Evolutionary conservation across 2,329 filamentous ascomycete genomes (phyloP).

Genomic region (Epichloe gansuensis): DNA sequence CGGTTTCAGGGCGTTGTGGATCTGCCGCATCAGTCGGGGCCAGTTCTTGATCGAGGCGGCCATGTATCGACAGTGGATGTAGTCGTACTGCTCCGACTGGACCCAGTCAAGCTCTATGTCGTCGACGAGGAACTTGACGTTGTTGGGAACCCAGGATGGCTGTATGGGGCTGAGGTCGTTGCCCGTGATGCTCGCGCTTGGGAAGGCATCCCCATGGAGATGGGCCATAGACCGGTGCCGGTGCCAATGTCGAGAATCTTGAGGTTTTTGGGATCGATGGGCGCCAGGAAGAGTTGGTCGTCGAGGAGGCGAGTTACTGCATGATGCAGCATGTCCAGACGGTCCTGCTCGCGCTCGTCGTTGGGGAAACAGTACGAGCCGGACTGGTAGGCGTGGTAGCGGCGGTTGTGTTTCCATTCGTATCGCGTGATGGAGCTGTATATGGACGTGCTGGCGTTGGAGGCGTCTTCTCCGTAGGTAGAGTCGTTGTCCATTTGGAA

Average conservation of each 20-base stretch:
- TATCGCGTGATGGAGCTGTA: slow-evolving; percentile 23
- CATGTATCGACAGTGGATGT: slow-evolving; percentile 24
- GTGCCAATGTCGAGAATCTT: slow-evolving; percentile 33
- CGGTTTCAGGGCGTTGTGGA: slow-evolving; percentile 26
- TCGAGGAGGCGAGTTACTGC: slow-evolving; percentile 20
- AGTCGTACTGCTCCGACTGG: slow-evolving; percentile 16
- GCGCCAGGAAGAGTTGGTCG: slow-evolving; percentile 24
- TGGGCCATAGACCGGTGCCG: slow-evolving; percentile 36
- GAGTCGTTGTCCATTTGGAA: slow-evolving; percentile 8
- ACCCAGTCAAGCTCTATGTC: slow-evolving; percentile 46
- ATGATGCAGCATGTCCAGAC: slow-evolving; percentile 27
- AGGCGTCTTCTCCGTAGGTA: slow-evolving; percentile 7
- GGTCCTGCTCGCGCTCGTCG: slow-evolving; percentile 26
- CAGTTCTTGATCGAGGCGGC: slow-evolving; percentile 22
- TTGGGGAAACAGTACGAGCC: slow-evolving; percentile 26
- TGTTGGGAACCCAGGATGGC: slow-evolving; percentile 39
- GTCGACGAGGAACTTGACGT: slow-evolving; percentile 46
- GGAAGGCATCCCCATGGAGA: slow-evolving; percentile 28
- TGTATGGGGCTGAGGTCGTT: slow-evolving; percentile 32
- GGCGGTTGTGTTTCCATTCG: slow-evolving; percentile 27
- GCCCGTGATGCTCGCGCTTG: slow-evolving; percentile 24
- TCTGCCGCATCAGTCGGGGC: slow-evolving; percentile 14
- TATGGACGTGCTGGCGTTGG: slow-evolving; percentile 15
- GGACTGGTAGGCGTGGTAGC: slow-evolving; percentile 27
- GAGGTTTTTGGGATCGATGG: slow-evolving; percentile 24